Evolutionary conservation across 2,329 filamentous ascomycete species (phyloP).

Genomic region (Beauveria brongniartii): DNA sequence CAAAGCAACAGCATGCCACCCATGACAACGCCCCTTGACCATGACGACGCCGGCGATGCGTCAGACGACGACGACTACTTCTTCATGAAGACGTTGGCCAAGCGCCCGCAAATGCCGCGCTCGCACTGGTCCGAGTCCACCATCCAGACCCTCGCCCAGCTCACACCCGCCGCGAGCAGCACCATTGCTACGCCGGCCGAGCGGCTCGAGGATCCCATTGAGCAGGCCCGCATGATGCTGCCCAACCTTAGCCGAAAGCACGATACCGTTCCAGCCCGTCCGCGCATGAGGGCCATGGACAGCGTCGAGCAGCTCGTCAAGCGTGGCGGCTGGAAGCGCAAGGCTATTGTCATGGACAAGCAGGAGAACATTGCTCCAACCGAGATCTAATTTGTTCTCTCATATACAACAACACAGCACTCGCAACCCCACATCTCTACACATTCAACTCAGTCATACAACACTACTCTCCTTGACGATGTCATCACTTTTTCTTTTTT

Average conservation of each 20-base stretch:
- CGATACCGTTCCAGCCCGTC: constrained; percentile 22
- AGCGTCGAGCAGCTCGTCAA: constrained; percentile 34
- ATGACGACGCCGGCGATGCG: constrained; percentile 15
- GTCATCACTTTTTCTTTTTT: background rate
- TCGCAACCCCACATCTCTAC: background rate
- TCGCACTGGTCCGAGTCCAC: constrained; percentile 38
- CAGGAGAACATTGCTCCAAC: constrained; percentile 18
- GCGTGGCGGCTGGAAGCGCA: constrained; percentile 36
- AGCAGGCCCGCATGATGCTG: constrained; percentile 17
- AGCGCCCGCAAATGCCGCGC: constrained; percentile 24
- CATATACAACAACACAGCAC: background rate
- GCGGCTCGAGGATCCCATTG: constrained; percentile 14
- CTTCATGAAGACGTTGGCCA: constrained; percentile 19
- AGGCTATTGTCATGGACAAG: constrained; percentile 32
- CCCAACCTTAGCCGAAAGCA: constrained; percentile 30
- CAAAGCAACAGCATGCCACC: constrained; percentile 19
- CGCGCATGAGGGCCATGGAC: constrained; percentile 30
- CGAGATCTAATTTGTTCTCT: background rate
- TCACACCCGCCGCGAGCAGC: constrained; percentile 14
- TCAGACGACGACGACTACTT: constrained; percentile 27
- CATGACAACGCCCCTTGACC: constrained; percentile 20
- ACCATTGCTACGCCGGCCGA: constrained; percentile 2
- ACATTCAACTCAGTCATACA: background rate
- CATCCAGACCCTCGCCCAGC: constrained; percentile 22
- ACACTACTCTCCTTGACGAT: background rate